Base-by-base conservation (phyloP, 331 rosid genomes). In the Quercus phellos region DNA sequence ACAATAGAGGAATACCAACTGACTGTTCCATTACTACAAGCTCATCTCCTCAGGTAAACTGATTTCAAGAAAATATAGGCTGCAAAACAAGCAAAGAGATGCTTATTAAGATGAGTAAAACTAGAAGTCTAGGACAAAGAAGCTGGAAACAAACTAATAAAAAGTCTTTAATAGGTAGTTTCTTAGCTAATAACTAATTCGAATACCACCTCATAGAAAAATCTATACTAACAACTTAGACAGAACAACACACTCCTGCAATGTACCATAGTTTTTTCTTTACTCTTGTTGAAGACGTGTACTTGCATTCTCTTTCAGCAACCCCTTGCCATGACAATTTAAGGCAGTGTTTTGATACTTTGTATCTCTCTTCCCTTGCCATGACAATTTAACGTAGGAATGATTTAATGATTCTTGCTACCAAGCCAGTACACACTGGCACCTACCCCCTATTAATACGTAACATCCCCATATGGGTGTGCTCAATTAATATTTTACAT, bases 1-100 rank as follows among this genome's bases (percentile, higher is more conserved):
- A 42, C 81, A 80, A 72, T 74, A 84, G 60, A 27, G 51, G 70
- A 61, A 26, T 26, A 74, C 58, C 1, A 54, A 63, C 30, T 10
- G 53, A 29, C 63, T 55, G 78, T 56, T 68, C 73, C 30, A 70
- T 76, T 50, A 77, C 87, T 95, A 95, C 83, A 95, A 85, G 96
- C 93, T 93, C 84, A 92, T 76, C 16, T 94, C 97, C 85, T 82
- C 83, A 12, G 98, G 97, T 78, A 94, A 83, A 86, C 96, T 83
- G 88, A 94, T 89, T 81, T 92, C 96, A 18, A 94, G 93, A 77
- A 94, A 92, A 80, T 94, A 90, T 4, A 92, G 88, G 85, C 97
- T 94, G 96, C 90, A 87, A 80, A 89, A 76, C 80, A 80, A 82
- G 75, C 53, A 81, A 77, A 6, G 24, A 61, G 78, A 29, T 30